Base-by-base conservation (phyloP, 1,284 basidiomycete genomes). In the Marasmius fiardii region DNA sequence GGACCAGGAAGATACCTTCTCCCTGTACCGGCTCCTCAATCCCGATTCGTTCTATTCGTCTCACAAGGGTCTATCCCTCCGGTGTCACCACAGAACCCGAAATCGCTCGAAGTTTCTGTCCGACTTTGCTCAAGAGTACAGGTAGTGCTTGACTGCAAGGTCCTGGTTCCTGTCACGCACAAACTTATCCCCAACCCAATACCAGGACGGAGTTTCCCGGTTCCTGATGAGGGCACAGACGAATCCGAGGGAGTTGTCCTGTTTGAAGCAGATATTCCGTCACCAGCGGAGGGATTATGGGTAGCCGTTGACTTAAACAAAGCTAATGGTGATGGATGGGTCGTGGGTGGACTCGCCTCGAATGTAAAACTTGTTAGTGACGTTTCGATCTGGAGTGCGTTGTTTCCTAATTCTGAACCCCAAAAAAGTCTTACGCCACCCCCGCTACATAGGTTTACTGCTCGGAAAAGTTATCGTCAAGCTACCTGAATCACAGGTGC, bases 241-340 rank as follows among this genome's bases (percentile, higher is more conserved):
- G 88, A 92, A 66, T 86, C 85, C 11, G 88, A 90, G 54, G 88
- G 87, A 0, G 73, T 86, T 0, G 83, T 86, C 3, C 69, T 83
- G 18, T 88, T 81, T 61, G 82, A 85, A 63, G 79, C 76, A 2
- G 70, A 76, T 41, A 50, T 86, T 20, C 64, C 71, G 1, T 53
- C 51, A 28, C 33, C 51, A 7, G 52, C 45, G 31, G 56, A 58
- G 24, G 56, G 58, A 41, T 43, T 59, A 24, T 81, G 76, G 74
- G 67, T 90, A 16, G 83, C 75, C 2, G 72, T 90, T 35, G 71
- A 65, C 12, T 63, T 87, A 16, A 75, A 81, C n/a, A 67, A 72
- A 48, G 78, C 73, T n/a, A 76, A 82, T 54, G 77, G 75, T 3
- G 67, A 71, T 26, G 85, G 86, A 12, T 90, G 88, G 88, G 68